These are phyloP conservation scores for Chenopodium quinoa DNA, from an alignment of 148 eudicot genomes.

Conservation along the genomic window DNA sequence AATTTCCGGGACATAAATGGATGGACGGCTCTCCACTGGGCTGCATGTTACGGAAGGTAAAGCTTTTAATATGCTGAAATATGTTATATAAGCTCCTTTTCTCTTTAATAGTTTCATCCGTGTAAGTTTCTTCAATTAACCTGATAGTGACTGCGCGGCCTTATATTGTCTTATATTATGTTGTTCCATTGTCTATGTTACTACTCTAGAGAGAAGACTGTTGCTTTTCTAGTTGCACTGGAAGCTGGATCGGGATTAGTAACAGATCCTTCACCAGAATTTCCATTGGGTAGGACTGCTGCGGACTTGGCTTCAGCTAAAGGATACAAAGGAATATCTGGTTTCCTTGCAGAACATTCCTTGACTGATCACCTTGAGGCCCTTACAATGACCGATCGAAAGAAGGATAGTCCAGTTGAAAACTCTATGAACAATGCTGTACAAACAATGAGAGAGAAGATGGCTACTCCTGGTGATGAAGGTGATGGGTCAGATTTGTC, in stretches of 20 bases:
- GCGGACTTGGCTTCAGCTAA: conserved; percentile 67
- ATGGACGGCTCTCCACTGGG: conserved; percentile 90
- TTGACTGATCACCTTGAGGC: conserved; percentile 51
- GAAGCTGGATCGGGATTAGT: conserved; percentile 65
- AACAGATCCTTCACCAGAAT: conserved; percentile 58
- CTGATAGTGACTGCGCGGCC: not conserved
- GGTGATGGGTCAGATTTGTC: conserved; percentile 47
- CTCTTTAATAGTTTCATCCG: not conserved
- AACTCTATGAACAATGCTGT: conserved; percentile 36
- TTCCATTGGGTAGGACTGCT: conserved; percentile 57
- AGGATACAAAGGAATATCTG: conserved; percentile 74
- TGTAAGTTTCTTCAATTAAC: not conserved
- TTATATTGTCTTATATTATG: not conserved
- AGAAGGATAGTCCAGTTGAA: conserved; percentile 32
- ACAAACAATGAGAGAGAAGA: conserved; percentile 36
- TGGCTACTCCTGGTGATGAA: conserved; percentile 37
- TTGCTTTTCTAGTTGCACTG: conserved; percentile 47
- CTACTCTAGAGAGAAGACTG: conserved; percentile 51
- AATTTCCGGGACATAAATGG: conserved; percentile 69
- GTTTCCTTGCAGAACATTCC: conserved; percentile 63
- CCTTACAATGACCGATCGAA: conserved; percentile 41
- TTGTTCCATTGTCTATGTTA: not conserved
- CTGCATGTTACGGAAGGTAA: conserved; percentile 70
- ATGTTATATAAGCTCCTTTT: not conserved
- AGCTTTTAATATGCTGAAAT: not conserved